A percentile compares a stretch with the other conserved stretches of the same genome.
These are phyloP conservation scores for Mycosphaerella sp. DNA, from an alignment of 2,329 filamentous ascomycete genomes.

Conservation along the genomic window DNA sequence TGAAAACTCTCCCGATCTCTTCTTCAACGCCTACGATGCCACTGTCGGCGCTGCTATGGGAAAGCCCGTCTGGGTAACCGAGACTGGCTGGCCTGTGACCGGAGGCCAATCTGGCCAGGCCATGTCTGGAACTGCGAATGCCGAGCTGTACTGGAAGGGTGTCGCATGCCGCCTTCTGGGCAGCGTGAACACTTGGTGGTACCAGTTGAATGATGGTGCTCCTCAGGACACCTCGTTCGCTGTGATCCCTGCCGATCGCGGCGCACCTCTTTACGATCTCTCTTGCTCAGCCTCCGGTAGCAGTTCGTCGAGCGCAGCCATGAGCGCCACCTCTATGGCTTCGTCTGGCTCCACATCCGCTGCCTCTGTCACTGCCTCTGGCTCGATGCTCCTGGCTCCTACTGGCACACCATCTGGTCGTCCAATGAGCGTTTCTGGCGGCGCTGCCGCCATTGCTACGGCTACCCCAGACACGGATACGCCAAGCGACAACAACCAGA, in stretches of 20 bases:
- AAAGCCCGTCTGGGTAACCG: constrained; percentile 78
- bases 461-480: not conserved
- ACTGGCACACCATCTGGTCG: constrained; percentile 3
- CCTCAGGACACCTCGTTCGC: constrained; percentile 34
- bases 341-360: not conserved
- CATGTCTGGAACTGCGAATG: constrained; percentile 58
- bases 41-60: constrained; percentile 54
- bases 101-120: constrained; percentile 58
- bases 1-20: constrained; percentile 58
- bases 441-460: not conserved
- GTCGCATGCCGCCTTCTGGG: constrained; percentile 67
- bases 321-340: not conserved
- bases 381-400: not conserved
- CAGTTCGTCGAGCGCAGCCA: constrained; percentile 1
- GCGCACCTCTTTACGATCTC: constrained; percentile 19
- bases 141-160: constrained; percentile 69
- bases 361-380: not conserved
- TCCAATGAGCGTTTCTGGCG: not conserved
- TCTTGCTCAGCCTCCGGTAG: constrained; percentile 42
- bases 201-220: constrained; percentile 47
- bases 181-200: constrained; percentile 61
- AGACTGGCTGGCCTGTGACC: constrained; percentile 77
- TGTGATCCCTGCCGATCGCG: constrained; percentile 34
- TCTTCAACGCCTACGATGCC: constrained; percentile 57
- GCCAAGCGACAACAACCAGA: constrained; percentile 6